A percentile compares a stretch with the other conserved stretches of the same genome.
Conservation (phyloP, 768 basidiomycete species). For the Pleurotus sapidus region DNA sequence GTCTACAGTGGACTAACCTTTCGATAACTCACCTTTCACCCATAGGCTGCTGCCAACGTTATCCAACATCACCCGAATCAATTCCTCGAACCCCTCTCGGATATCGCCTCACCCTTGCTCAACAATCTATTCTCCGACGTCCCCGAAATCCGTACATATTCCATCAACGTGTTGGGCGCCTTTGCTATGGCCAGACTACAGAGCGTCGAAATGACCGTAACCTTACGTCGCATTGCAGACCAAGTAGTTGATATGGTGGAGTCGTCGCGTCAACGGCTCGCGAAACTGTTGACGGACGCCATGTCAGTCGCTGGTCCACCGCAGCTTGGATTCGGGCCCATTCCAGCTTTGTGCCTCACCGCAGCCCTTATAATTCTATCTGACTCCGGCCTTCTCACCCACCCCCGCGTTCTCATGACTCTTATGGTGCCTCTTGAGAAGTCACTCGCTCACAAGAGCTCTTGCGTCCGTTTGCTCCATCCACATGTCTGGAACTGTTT, state of each 20-base stretch:
- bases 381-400: conserved; percentile 40
- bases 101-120: conserved; percentile 42
- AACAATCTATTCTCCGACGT: conserved; percentile 25
- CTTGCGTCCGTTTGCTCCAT: conserved; percentile 33
- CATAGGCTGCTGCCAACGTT: conserved; percentile 32
- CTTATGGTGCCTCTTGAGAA: conserved; percentile 32
- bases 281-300: conserved; percentile 22
- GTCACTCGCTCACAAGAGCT: conserved; percentile 26
- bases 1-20: background rate
- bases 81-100: conserved; percentile 46
- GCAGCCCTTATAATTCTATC: conserved; percentile 47
- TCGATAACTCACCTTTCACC: background rate
- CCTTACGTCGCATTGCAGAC: conserved; percentile 20
- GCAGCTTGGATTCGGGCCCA: conserved; percentile 24
- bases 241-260: conserved; percentile 16
- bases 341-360: conserved; percentile 42
- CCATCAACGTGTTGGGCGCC: conserved; percentile 56
- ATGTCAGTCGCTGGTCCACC: conserved; percentile 19
- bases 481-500: conserved; percentile 51
- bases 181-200: conserved; percentile 42
- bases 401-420: conserved; percentile 32
- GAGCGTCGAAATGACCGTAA: conserved; percentile 6
- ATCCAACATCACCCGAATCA: conserved; percentile 37
- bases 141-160: conserved; percentile 38
- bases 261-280: conserved; percentile 17